These are phyloP conservation scores for Fusarium clavum DNA, from an alignment of 2,329 filamentous ascomycete species.

Conservation along the genomic window DNA sequence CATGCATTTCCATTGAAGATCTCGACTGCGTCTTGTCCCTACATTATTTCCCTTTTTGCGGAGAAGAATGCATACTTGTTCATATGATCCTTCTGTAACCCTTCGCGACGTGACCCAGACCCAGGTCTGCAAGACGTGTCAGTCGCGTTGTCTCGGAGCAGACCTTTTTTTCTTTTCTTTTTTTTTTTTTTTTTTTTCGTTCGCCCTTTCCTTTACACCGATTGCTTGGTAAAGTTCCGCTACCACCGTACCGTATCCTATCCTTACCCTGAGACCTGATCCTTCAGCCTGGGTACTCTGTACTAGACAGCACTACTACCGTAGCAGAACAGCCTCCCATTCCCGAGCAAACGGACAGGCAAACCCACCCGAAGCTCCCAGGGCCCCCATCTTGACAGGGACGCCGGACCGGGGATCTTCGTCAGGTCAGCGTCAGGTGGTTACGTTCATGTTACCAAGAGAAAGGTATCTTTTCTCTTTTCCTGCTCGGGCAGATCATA, in stretches of 20 bases:
- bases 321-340: constrained; percentile 1
- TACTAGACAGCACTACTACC: not conserved
- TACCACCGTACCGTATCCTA: constrained; percentile 5
- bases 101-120: constrained; percentile 4
- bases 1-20: not conserved
- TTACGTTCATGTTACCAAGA: constrained; percentile 14
- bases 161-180: not conserved
- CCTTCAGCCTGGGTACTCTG: constrained; percentile 24
- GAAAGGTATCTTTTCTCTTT: constrained; percentile 14
- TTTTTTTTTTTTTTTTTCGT: not conserved
- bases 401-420: constrained; percentile 16
- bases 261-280: constrained; percentile 19
- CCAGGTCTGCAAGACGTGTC: not conserved
- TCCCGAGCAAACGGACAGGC: constrained; percentile 13
- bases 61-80: constrained; percentile 2
- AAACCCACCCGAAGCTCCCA: constrained; percentile 25
- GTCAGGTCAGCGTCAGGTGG: constrained; percentile 26
- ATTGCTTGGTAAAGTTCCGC: constrained; percentile 26
- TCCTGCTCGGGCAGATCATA: constrained; percentile 22
- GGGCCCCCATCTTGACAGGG: constrained; percentile 33
- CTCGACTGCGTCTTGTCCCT: not conserved
- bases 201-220: not conserved
- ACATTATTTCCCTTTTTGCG: constrained; percentile 8
- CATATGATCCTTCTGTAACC: constrained; percentile 2
- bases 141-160: constrained; percentile 32